Evolutionary conservation across 208 protist species (phyloP).

Genomic region (Leishmania tarentolae): DNA sequence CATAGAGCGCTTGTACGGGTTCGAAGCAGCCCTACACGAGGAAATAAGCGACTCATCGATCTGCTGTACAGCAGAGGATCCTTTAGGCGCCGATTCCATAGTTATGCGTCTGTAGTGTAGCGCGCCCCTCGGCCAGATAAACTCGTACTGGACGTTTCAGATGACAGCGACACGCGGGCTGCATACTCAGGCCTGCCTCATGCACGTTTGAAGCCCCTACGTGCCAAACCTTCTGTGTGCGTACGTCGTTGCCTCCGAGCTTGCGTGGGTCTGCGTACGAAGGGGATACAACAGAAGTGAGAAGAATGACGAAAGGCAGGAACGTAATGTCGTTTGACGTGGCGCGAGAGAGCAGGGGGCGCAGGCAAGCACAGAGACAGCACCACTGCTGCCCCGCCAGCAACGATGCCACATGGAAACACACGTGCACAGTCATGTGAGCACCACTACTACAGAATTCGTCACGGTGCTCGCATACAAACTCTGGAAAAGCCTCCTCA

Average conservation of each 20-base stretch:
- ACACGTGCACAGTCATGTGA: neutral
- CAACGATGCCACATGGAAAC: neutral
- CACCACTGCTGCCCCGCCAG: neutral
- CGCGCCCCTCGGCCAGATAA: neutral
- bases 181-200: neutral
- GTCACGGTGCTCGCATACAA: neutral
- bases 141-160: neutral
- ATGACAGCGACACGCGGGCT: neutral
- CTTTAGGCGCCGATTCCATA: neutral
- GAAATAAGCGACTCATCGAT: conserved; percentile 19
- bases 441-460: neutral
- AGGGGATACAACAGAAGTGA: neutral
- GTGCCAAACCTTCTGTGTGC: neutral
- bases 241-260: neutral
- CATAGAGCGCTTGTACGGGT: conserved; percentile 73
- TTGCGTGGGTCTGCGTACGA: neutral
- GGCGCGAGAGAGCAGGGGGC: neutral
- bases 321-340: neutral
- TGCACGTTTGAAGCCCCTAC: neutral
- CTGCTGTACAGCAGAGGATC: neutral
- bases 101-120: neutral
- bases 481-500: neutral
- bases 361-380: neutral
- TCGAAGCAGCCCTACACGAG: conserved; percentile 15
- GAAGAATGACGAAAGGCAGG: neutral